Evolutionary conservation across 176 grass and related monocot species (phyloP), one percentile per base, ranked within the genome.

Genomic region (Echinochloa phyllopogon): DNA sequence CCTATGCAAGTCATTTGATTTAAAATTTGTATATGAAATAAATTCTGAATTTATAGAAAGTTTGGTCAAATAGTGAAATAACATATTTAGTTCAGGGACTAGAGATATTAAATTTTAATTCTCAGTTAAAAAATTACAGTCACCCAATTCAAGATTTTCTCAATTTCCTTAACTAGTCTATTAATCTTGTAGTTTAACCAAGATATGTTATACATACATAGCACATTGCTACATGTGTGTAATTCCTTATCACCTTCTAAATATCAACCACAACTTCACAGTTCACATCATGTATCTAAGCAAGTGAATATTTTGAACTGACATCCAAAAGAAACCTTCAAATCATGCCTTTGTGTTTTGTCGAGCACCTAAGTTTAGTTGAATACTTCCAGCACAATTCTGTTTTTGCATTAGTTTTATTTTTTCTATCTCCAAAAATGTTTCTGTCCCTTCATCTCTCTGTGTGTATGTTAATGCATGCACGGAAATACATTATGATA

Each of bases 221-320:
- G n/a, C 12, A 61, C 3, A 72, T 59, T 64, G 44, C 21, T 77
- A 39, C 42, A 69, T 82, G 27, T 75, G 27, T 75, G 16, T 56
- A 45, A 36, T 79, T 78, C 39, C 43, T 56, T 57, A 37, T 64
- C 48, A 83, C 84, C 25, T 72, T 88, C 24, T 38, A 64, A 72
- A 64, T 21, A 64, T 55, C 14, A 52, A 65, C 47, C 29, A 55
- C 12, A 72, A 70, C 56, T 77, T 42, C 18, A 63, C 65, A 70
- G 45, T 77, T 42, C 18, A 63, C 65, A 72, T 71, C 74, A 84
- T 72, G 14, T 72, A 65, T 74, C 18, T 65, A 29, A 24, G 65
- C 74, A 55, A 83, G 23, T 55, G 36, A 71, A 77, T 83, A 77
- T 52, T 51, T 83, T 72, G 25, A 10, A 18, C 36, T 49, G 36